A percentile compares a stretch with the other conserved stretches of the same genome.
Evolutionary conservation across 2,329 filamentous ascomycete genomes (phyloP).

Genomic region (Hypoxylon sp.): DNA sequence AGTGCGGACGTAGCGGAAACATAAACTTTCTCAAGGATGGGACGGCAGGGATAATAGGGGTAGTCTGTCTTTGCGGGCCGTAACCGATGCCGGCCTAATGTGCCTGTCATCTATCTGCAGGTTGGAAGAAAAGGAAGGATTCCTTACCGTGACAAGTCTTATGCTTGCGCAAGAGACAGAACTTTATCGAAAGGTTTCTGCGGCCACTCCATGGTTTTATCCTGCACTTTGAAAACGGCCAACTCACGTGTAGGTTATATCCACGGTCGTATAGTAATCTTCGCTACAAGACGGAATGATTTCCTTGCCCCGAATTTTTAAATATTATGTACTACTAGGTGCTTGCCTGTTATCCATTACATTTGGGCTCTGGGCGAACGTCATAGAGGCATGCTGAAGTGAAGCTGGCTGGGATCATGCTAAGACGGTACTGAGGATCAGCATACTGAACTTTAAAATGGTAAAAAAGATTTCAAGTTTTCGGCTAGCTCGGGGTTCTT

Average conservation of each 20-base stretch:
- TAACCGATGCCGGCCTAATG: conserved; percentile 12
- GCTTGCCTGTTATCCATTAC: not conserved
- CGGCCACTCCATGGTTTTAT: not conserved
- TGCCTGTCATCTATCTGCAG: not conserved
- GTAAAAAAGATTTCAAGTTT: conserved; percentile 8
- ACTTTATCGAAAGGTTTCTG: not conserved
- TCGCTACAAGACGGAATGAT: not conserved
- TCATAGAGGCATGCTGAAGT: conserved; percentile 8
- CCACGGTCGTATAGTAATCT: not conserved
- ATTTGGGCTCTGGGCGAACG: not conserved
- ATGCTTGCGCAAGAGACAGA: not conserved
- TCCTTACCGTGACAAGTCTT: not conserved
- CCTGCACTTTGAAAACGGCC: not conserved
- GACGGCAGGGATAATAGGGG: not conserved
- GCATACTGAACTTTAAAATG: conserved; percentile 22
- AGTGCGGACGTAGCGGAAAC: not conserved
- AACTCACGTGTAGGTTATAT: not conserved
- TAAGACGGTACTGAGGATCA: not conserved
- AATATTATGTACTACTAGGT: too few relatives aligned
- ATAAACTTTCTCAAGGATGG: not conserved
- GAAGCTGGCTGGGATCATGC: not conserved
- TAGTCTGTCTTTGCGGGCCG: not conserved
- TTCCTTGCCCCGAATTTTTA: not conserved
- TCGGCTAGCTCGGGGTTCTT: conserved; percentile 17
- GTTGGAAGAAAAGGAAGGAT: not conserved